Evolutionary conservation across 352 stramenopile genomes (phyloP).

Genomic region (Pythium rhizo-oryzae): DNA sequence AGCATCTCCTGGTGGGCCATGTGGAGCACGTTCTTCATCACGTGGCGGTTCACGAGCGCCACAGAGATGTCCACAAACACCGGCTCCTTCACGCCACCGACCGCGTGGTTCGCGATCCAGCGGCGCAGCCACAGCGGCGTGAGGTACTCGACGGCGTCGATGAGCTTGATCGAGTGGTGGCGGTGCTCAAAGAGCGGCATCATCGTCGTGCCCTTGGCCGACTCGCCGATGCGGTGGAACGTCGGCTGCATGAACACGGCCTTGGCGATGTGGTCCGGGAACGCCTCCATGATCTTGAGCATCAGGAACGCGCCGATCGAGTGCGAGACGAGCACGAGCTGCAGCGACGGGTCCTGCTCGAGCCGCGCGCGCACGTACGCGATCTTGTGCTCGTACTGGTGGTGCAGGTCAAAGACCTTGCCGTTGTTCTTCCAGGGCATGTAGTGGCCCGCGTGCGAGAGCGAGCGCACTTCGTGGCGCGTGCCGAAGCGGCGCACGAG

Average conservation of each 20-base stretch:
- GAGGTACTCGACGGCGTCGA: slow-evolving; percentile 47
- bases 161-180: slow-evolving; percentile 36
- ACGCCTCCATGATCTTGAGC: slow-evolving; percentile 54
- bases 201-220: slow-evolving; percentile 47
- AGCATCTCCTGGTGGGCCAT: slow-evolving; percentile 75
- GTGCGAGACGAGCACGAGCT: slow-evolving; percentile 62
- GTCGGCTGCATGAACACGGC: slow-evolving; percentile 74
- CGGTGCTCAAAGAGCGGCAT: slow-evolving; percentile 53
- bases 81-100: slow-evolving; percentile 38
- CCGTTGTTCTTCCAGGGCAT: slow-evolving; percentile 68
- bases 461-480: slow-evolving; percentile 53
- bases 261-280: slow-evolving; percentile 58
- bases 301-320: slow-evolving; percentile 66
- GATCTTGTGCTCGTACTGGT: slow-evolving; percentile 64
- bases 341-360: slow-evolving; percentile 44
- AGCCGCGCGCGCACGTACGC: slow-evolving; percentile 50
- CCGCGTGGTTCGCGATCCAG: slow-evolving; percentile 46
- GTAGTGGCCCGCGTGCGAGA: slow-evolving; percentile 66
- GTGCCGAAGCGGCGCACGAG: slow-evolving; percentile 38
- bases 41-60: slow-evolving; percentile 52
- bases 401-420: slow-evolving; percentile 48
- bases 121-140: slow-evolving; percentile 42
- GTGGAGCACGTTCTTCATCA: slow-evolving; percentile 64
- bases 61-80: slow-evolving; percentile 56
- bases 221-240: slow-evolving; percentile 62